Conservation (phyloP, 441 rosid species). For the Corymbia calophylla region DNA sequence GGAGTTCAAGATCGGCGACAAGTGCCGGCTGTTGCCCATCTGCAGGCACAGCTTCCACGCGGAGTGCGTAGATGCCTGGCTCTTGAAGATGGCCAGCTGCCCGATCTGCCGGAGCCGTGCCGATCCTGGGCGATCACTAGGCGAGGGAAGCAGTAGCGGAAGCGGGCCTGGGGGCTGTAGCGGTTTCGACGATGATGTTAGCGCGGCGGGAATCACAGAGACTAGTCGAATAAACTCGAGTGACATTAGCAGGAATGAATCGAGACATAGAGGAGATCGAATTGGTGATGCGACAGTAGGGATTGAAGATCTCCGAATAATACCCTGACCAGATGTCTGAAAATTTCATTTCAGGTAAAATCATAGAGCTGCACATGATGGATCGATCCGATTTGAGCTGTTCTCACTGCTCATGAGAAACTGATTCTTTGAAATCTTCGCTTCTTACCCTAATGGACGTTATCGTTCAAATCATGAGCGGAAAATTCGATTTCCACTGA, state of each 20-base stretch:
- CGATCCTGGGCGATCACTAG: background rate
- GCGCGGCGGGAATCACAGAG: background rate
- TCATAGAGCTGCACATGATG: background rate
- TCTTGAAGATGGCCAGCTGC: constrained; percentile 8
- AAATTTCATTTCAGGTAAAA: background rate
- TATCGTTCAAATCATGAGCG: background rate
- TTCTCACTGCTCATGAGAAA: background rate
- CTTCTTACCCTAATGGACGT: background rate
- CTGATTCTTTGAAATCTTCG: background rate
- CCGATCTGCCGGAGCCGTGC: constrained; percentile 7
- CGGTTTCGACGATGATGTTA: background rate
- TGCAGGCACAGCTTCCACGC: constrained; percentile 12
- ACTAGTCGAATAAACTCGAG: background rate
- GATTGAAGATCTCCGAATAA: background rate
- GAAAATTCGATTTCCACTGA: background rate
- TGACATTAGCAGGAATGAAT: background rate
- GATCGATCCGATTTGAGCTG: background rate
- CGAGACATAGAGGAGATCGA: background rate
- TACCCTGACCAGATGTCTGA: background rate
- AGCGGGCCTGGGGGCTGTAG: background rate
- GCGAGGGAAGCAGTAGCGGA: background rate
- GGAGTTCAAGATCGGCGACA: constrained; percentile 4
- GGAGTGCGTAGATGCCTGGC: constrained; percentile 7
- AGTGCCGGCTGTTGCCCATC: constrained; percentile 6
- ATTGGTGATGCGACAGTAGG: background rate